Evolutionary conservation across 2,329 filamentous ascomycete species (phyloP), one percentile per base, ranked within the genome.

Genomic region (Nigrograna mackinnonii): DNA sequence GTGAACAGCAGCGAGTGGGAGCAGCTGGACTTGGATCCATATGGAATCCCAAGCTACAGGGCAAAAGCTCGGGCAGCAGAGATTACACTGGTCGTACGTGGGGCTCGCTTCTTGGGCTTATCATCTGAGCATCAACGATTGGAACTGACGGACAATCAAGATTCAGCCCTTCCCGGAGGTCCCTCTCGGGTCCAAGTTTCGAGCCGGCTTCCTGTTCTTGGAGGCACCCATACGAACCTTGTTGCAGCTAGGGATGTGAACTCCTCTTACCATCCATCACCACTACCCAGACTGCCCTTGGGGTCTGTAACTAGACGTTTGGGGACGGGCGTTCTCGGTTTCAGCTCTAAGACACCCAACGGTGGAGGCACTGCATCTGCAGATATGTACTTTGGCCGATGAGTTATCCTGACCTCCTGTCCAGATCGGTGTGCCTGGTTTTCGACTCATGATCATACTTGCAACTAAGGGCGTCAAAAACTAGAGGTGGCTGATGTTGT

Each of bases 41-140:
- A 1, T 59, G 52, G 39, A 50, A 57, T 28, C 35, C 52, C 31
- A 53, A 63, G 11, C 19, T 55, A 22, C 59, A 61, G 36, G 43
- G 41, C 6, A 50, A 51, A 11, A 44, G 50, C 0, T 35, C 57
- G 13, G 47, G 47, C 18, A 31, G 39, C 19, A 52, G 52, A 34
- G 32, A 30, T 2, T 47, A 51, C 11, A 50, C 52, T 22, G 44
- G 48, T 37, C 56, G 63, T 66, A 50, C 41, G 62, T 55, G 6
- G 4, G 16, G 6, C 20, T 14, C 28, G 4, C 14, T 36, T 16
- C 38, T 43, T 7, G 31, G 38, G 4, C 22, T 30, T 30, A 2
- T n/a, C n/a, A n/a, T n/a, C n/a, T n/a, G n/a, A n/a, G n/a, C n/a
- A n/a, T n/a, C n/a, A n/a, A n/a, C n/a, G n/a, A n/a, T n/a, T n/a